These are phyloP conservation scores for Chalaropsis ovoidea DNA, from an alignment of 2,329 filamentous ascomycete genomes.

Conservation along the genomic window DNA sequence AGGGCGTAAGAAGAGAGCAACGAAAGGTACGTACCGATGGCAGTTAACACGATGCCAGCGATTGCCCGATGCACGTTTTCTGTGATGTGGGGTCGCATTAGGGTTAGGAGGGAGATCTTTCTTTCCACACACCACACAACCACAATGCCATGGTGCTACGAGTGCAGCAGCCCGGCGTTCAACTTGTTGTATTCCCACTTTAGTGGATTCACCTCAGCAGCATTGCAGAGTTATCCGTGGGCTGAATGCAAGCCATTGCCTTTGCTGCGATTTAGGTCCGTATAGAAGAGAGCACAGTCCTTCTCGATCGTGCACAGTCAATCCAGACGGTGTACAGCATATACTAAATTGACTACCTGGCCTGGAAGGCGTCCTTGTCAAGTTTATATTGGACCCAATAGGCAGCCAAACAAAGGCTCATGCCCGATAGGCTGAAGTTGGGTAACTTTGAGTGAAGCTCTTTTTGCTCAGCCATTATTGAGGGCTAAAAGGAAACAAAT, in stretches of 20 bases:
- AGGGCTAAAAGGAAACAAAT: neutral
- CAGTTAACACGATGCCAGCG: no score
- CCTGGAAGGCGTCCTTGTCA: neutral
- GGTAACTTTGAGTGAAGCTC: neutral
- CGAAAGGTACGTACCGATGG: no score
- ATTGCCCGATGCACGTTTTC: neutral
- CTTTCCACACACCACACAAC: no score
- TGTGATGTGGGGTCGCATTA: neutral
- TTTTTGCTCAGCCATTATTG: neutral
- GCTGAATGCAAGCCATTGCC: neutral
- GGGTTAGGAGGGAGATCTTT: neutral
- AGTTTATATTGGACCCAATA: constrained; percentile 3
- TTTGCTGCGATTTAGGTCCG: neutral
- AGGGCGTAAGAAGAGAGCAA: no score
- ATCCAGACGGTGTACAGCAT: neutral
- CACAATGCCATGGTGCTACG: neutral
- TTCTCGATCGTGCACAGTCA: neutral
- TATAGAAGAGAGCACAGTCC: constrained; percentile 1
- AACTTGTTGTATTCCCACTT: neutral
- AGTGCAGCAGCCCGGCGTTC: neutral
- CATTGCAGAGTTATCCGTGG: neutral
- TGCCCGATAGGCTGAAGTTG: neutral
- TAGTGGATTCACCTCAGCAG: neutral
- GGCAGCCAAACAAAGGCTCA: neutral
- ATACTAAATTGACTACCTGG: constrained; percentile 4